phyloP scores from a whole-genome alignment of 2,329 filamentous ascomycete genomes.

The Biscogniauxia marginata region DNA sequence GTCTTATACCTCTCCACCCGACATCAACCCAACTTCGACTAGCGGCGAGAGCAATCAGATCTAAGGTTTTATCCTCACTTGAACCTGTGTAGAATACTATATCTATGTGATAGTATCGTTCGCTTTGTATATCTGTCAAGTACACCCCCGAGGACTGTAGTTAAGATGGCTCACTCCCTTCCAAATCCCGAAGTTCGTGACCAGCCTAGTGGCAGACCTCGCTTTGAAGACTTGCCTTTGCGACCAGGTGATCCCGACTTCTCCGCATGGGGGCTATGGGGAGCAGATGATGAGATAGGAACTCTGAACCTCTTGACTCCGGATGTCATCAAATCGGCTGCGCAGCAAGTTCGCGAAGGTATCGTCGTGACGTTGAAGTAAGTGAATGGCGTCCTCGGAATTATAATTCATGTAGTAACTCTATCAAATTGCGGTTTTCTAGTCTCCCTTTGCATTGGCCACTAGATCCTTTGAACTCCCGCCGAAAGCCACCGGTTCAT shows the following conservation, averaged over 20 bases:
- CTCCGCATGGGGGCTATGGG: not conserved
- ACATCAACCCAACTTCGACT: not conserved
- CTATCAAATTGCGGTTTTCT: not conserved
- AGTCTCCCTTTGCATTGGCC: slow-evolving; percentile 1
- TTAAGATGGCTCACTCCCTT: not conserved
- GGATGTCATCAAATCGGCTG: not conserved
- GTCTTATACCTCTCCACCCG: not conserved
- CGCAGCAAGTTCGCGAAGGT: not conserved
- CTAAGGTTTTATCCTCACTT: not conserved
- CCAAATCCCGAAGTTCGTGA: not conserved
- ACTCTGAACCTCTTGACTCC: not conserved
- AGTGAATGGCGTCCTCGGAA: not conserved
- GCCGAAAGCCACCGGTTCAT: not conserved
- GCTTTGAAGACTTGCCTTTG: not conserved
- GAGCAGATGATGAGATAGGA: not conserved
- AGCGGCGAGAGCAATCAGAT: not conserved
- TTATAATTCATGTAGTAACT: not conserved
- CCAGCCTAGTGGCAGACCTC: not conserved
- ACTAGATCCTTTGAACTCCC: not conserved
- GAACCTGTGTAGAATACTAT: not conserved
- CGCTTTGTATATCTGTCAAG: not conserved
- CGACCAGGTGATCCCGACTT: not conserved
- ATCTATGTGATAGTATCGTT: not conserved
- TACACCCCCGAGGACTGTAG: not conserved
- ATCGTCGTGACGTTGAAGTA: not conserved